Conservation (phyloP, 306 rosid genomes). For the Ochetophila trinervis region DNA sequence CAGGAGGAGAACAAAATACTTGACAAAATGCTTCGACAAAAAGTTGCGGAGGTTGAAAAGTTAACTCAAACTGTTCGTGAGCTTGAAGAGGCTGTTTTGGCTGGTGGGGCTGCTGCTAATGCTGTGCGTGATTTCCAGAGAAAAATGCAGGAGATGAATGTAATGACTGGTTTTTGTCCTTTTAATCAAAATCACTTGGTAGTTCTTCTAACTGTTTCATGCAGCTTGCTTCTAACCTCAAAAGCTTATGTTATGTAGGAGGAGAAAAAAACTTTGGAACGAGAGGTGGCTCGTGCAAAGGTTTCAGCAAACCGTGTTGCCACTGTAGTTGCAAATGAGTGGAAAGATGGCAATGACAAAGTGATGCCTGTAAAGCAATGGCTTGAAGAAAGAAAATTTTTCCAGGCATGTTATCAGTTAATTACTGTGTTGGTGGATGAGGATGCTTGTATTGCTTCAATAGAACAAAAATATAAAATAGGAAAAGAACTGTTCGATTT, state of each 20-base stretch:
- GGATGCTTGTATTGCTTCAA: too few relatives aligned
- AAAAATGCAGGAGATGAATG: constrained; percentile 92
- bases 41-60: constrained; percentile 94
- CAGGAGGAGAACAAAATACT: constrained; percentile 91
- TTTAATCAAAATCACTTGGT: neutral
- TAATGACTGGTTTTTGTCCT: constrained; percentile 35
- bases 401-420: constrained; percentile 51
- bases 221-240: constrained; percentile 39
- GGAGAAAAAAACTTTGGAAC: constrained; percentile 73
- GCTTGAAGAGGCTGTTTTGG: constrained; percentile 89
- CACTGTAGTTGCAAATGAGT: constrained; percentile 89
- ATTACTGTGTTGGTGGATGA: neutral
- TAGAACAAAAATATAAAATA: neutral
- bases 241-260: constrained; percentile 40
- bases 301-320: constrained; percentile 90
- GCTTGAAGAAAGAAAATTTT: constrained; percentile 84
- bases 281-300: constrained; percentile 93
- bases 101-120: constrained; percentile 96
- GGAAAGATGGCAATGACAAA: constrained; percentile 90
- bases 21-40: constrained; percentile 82
- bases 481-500: neutral
- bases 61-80: constrained; percentile 86
- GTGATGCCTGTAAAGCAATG: constrained; percentile 93
- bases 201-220: constrained; percentile 17
- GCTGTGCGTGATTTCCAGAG: constrained; percentile 95